phyloP scores from a whole-genome alignment of 139 green algal genomes.

The Microglena sp. region DNA sequence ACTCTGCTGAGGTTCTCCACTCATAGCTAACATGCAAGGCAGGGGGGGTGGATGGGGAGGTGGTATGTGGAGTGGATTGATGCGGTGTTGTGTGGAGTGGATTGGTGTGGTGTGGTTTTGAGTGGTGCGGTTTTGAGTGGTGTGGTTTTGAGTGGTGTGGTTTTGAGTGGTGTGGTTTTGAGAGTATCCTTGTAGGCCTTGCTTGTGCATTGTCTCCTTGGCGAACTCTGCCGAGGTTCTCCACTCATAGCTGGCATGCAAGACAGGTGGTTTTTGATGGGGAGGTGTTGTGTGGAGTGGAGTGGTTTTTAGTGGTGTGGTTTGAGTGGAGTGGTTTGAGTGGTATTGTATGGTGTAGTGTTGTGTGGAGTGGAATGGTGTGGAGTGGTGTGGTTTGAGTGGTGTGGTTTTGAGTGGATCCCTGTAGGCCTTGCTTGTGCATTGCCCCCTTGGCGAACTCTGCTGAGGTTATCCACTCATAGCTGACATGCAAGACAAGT shows the following conservation, averaged over 20 bases:
- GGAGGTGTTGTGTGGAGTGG: background rate
- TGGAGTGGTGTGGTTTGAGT: no score
- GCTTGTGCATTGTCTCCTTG: slow-evolving; percentile 58
- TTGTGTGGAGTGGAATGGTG: no score
- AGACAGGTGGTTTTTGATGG: background rate
- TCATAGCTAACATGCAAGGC: slow-evolving; percentile 44
- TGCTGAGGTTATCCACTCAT: slow-evolving; percentile 47
- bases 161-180: no score
- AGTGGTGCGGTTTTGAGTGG: no score
- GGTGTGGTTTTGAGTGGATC: slow-evolving; percentile 24
- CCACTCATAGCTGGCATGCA: slow-evolving; percentile 43
- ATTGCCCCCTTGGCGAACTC: slow-evolving; percentile 78
- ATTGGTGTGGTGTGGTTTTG: no score
- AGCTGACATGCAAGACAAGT: slow-evolving; percentile 23
- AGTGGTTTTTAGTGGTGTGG: no score
- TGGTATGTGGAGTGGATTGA: background rate
- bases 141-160: no score
- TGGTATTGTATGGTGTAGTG: no score
- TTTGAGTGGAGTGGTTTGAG: slow-evolving; percentile 46
- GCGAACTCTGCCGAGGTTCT: slow-evolving; percentile 65
- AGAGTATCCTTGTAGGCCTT: slow-evolving; percentile 17
- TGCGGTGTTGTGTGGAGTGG: no score
- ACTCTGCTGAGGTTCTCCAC: slow-evolving; percentile 60
- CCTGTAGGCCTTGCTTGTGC: slow-evolving; percentile 17
- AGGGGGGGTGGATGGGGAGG: background rate